Evolutionary conservation across 371 early-diverging fungal species (phyloP).

Genomic region (Rhizomucor pusillus): DNA sequence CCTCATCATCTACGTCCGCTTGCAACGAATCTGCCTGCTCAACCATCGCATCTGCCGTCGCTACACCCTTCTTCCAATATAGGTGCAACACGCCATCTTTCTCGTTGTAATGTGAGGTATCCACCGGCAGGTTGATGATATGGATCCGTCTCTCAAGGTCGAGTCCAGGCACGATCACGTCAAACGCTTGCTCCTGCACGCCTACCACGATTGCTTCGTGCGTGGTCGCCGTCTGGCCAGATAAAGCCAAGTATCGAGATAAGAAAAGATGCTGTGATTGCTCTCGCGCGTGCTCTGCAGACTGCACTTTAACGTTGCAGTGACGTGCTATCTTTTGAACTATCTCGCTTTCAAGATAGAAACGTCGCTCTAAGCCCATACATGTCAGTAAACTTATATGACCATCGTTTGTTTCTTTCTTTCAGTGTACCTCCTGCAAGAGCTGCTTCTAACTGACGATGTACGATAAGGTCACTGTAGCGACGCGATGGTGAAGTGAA

Average conservation of each 20-base stretch:
- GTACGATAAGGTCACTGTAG: constrained; percentile 95
- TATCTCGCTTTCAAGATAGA: constrained; percentile 41
- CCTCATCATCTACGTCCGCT: constrained; percentile 16
- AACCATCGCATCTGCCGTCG: constrained; percentile 28
- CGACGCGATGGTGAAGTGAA: constrained; percentile 92
- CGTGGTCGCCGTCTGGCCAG: constrained; percentile 20
- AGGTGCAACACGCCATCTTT: constrained; percentile 40
- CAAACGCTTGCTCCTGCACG: constrained; percentile 51
- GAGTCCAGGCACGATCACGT: constrained; percentile 59
- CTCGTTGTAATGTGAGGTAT: constrained; percentile 36
- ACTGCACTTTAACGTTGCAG: constrained; percentile 68
- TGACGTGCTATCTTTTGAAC: constrained; percentile 54
- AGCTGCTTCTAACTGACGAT: constrained; percentile 62
- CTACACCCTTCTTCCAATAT: constrained; percentile 46
- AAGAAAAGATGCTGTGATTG: constrained; percentile 68
- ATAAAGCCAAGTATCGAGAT: constrained; percentile 45
- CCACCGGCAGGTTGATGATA: constrained; percentile 39
- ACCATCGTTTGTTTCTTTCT: neutral
- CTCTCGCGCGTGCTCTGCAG: constrained; percentile 67
- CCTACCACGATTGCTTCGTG: constrained; percentile 49
- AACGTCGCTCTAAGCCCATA: constrained; percentile 43
- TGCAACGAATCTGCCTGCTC: constrained; percentile 19
- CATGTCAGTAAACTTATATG: neutral
- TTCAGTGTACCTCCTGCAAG: constrained; percentile 19
- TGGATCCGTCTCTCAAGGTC: constrained; percentile 60